Percentiles rank a stretch among this genome's conserved stretches.
phyloP scores from a whole-genome alignment of 2,329 filamentous ascomycete species.

The Tolypocladium tropicale region DNA sequence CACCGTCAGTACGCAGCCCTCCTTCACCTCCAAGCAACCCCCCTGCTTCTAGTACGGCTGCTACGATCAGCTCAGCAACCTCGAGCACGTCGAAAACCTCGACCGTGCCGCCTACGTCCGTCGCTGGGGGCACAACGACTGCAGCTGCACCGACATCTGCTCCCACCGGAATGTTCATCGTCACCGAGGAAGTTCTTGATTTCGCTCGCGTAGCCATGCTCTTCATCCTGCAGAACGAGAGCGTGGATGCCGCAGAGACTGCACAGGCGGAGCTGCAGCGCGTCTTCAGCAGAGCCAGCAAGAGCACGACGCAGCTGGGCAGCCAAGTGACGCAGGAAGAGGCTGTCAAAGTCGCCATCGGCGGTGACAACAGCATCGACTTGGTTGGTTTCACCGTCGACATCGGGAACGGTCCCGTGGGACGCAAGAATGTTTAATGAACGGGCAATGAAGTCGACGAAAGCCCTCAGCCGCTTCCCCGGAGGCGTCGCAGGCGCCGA shows the following conservation, averaged over 20 bases:
- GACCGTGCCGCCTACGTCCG: background rate
- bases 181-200: conserved; percentile 48
- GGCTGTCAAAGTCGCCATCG: conserved; percentile 31
- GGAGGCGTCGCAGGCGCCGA: background rate
- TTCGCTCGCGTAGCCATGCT: conserved; percentile 54
- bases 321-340: conserved; percentile 26
- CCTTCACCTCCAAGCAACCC: background rate
- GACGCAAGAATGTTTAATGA: conserved; percentile 13
- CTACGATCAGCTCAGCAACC: background rate
- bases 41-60: background rate
- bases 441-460: conserved; percentile 2
- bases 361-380: conserved; percentile 36
- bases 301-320: conserved; percentile 14
- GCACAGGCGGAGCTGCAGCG: conserved; percentile 45
- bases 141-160: background rate
- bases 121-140: background rate
- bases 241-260: conserved; percentile 36
- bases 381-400: conserved; percentile 37
- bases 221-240: conserved; percentile 48
- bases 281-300: conserved; percentile 37
- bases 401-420: conserved; percentile 19
- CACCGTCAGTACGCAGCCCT: background rate
- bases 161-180: conserved; percentile 24
- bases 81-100: background rate
- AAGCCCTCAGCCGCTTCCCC: background rate